phyloP scores from a whole-genome alignment of 257 asterid genomes.

The Nicotiana noctiflora region DNA sequence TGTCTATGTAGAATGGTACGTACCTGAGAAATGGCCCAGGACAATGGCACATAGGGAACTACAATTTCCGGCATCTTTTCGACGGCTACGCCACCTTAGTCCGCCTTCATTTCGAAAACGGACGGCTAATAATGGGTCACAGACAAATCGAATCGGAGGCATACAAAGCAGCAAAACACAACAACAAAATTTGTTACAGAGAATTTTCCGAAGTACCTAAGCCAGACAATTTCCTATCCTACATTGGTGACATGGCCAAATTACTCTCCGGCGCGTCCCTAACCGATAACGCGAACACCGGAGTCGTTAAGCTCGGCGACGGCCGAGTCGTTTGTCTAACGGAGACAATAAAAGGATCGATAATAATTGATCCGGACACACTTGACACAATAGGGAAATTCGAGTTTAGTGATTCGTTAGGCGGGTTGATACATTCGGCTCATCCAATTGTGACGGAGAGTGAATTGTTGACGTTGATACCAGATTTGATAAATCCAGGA shows the following conservation, averaged over 20 bases:
- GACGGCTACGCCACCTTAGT: constrained; percentile 97
- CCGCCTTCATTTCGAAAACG: constrained; percentile 61
- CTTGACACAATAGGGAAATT: constrained; percentile 66
- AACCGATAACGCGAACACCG: constrained; percentile 93
- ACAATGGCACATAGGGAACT: constrained; percentile 80
- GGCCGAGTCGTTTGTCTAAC: constrained; percentile 90
- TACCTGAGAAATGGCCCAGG: constrained; percentile 97
- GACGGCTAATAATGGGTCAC: constrained; percentile 72
- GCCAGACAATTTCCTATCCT: constrained; percentile 54
- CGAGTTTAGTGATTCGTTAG: constrained; percentile 55
- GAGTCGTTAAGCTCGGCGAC: constrained; percentile 75
- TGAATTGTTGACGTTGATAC: constrained; percentile 63
- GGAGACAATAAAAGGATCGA: constrained; percentile 84
- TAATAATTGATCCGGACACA: constrained; percentile 52
- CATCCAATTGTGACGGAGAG: constrained; percentile 82
- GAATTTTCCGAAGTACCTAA: constrained; percentile 91
- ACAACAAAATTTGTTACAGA: constrained; percentile 66
- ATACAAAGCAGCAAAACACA: constrained; percentile 64
- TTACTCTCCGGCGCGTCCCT: constrained; percentile 82
- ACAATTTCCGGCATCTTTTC: constrained; percentile 86
- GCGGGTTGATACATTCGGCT: constrained; percentile 82
- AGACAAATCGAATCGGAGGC: constrained; percentile 88
- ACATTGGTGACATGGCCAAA: constrained; percentile 78
- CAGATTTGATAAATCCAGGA: constrained; percentile 77
- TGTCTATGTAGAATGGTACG: constrained; percentile 75